Conservation (phyloP, 176 grass and related monocot species). For the Poa annua region DNA sequence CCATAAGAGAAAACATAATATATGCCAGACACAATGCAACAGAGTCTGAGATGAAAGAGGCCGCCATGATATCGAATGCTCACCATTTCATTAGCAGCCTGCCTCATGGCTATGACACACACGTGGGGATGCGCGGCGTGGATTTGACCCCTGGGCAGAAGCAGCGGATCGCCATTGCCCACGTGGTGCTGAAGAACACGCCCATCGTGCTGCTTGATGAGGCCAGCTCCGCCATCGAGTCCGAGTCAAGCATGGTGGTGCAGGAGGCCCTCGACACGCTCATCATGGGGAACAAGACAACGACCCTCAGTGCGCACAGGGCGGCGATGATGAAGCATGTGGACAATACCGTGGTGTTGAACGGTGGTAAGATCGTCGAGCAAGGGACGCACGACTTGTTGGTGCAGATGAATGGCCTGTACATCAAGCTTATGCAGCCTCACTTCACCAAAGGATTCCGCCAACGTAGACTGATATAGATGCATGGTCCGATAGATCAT, state of each 20-base stretch:
- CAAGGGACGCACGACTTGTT: constrained; percentile 85
- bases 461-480: constrained; percentile 84
- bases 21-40: constrained; percentile 96
- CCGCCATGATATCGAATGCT: constrained; percentile 91
- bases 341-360: constrained; percentile 90
- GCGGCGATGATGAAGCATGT: constrained; percentile 97
- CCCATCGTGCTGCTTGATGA: constrained; percentile 93
- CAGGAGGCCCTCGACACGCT: constrained; percentile 92
- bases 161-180: constrained; percentile 91
- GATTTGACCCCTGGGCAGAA: constrained; percentile 95
- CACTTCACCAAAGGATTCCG: constrained; percentile 92
- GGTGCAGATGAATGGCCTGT: constrained; percentile 89
- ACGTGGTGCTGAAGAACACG: constrained; percentile 93
- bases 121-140: constrained; percentile 91
- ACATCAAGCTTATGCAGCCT: constrained; percentile 96
- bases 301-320: constrained; percentile 83
- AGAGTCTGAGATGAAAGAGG: constrained; percentile 96
- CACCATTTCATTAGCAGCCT: constrained; percentile 98
- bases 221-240: constrained; percentile 93
- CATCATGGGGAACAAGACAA: constrained; percentile 99
- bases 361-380: constrained; percentile 91
- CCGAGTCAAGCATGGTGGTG: constrained; percentile 91
- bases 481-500: too few species aligned
- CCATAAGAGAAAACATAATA: constrained; percentile 96
- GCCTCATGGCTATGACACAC: constrained; percentile 95